phyloP scores from a whole-genome alignment of 2,329 filamentous ascomycete genomes.

The Colletotrichum simmondsii region DNA sequence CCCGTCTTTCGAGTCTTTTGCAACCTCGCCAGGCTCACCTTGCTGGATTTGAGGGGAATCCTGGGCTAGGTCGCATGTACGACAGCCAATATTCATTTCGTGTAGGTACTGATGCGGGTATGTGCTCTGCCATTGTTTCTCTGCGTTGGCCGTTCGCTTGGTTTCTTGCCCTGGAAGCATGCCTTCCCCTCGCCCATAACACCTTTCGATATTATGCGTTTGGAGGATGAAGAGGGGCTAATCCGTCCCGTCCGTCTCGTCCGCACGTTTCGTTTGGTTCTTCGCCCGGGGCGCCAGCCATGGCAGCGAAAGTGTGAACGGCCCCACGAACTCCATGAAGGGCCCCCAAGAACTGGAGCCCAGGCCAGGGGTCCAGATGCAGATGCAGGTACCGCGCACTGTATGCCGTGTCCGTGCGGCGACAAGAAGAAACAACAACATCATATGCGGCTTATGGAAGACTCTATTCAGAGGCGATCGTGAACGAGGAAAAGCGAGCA shows the following conservation, averaged over 20 bases:
- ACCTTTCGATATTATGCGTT: constrained; percentile 10
- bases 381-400: constrained; percentile 27
- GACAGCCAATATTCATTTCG: constrained; percentile 27
- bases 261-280: not conserved
- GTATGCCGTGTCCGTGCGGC: not conserved
- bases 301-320: not conserved
- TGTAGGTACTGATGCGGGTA: constrained; percentile 4
- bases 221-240: not conserved
- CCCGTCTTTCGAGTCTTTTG: no score
- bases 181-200: not conserved
- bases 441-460: not conserved
- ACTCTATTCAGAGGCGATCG: not conserved
- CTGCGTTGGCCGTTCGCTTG: not conserved
- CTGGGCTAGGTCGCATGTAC: constrained; percentile 5
- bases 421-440: not conserved
- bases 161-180: not conserved
- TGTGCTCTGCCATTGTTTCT: not conserved
- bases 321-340: constrained; percentile 8
- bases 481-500: not conserved
- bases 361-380: not conserved
- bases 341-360: not conserved
- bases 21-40: no score
- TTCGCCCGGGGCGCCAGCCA: not conserved
- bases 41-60: not conserved
- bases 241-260: not conserved